A percentile compares a stretch with the other conserved stretches of the same genome.
Evolutionary conservation across 140 eudicot species (phyloP).

Genomic region (Anethum foeniculum): DNA sequence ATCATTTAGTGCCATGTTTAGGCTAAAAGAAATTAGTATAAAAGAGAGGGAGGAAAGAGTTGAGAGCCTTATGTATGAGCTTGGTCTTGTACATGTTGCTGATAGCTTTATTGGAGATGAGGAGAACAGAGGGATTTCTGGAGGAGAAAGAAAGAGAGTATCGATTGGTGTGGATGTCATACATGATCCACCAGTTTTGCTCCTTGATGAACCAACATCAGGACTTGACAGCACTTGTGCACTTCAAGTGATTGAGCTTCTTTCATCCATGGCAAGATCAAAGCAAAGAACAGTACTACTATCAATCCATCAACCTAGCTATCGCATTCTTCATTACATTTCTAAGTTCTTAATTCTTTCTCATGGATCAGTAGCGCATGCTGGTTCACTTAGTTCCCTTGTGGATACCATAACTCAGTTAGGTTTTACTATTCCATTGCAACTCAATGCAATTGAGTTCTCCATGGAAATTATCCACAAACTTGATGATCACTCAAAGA

Average conservation of each 20-base stretch:
- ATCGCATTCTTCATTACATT: constrained; percentile 63
- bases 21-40: constrained; percentile 44
- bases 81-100: constrained; percentile 71
- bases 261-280: constrained; percentile 60
- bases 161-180: constrained; percentile 95
- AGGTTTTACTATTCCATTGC: constrained; percentile 65
- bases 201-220: constrained; percentile 93
- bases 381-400: constrained; percentile 61
- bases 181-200: constrained; percentile 76
- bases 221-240: constrained; percentile 92
- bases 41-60: constrained; percentile 57
- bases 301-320: constrained; percentile 96
- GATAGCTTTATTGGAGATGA: constrained; percentile 91
- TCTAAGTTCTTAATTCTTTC: constrained; percentile 73
- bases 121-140: constrained; percentile 78
- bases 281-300: constrained; percentile 64
- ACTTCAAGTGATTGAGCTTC: constrained; percentile 79
- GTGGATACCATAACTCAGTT: constrained; percentile 50
- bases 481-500: constrained; percentile 41
- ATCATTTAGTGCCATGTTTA: constrained; percentile 71
- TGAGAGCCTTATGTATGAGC: constrained; percentile 59
- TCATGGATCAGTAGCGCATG: constrained; percentile 56
- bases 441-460: constrained; percentile 71
- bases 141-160: constrained; percentile 86
- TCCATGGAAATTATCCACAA: constrained; percentile 74